Evolutionary conservation across 768 basidiomycete species (phyloP).

Genomic region (Pulveroboletus frians): DNA sequence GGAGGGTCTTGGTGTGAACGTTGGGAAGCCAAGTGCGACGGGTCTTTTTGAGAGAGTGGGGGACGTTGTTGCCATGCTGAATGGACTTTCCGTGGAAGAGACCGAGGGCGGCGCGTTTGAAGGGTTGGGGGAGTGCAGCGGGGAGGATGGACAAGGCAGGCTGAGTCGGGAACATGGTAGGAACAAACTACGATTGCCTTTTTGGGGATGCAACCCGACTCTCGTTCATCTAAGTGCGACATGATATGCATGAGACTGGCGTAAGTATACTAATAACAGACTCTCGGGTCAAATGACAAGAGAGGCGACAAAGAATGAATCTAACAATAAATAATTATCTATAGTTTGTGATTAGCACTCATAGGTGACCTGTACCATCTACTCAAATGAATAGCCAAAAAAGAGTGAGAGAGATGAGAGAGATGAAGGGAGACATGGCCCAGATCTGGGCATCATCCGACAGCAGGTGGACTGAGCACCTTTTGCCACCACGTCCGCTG

Average conservation of each 20-base stretch:
- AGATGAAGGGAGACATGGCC: background rate
- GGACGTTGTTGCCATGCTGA: slow-evolving; percentile 83
- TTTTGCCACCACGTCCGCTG: slow-evolving; percentile 32
- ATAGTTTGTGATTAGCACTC: background rate
- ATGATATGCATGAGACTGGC: no score
- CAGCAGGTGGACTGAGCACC: slow-evolving; percentile 20
- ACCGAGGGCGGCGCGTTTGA: slow-evolving; percentile 76
- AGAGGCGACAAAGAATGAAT: background rate
- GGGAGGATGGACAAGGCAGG: slow-evolving; percentile 18
- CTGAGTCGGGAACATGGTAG: slow-evolving; percentile 22
- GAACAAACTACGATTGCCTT: slow-evolving; percentile 1
- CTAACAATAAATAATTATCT: background rate
- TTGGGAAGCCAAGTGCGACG: slow-evolving; percentile 87
- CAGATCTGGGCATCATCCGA: slow-evolving; percentile 1
- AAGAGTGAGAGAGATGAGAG: background rate
- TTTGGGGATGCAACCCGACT: background rate
- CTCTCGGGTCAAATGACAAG: no score
- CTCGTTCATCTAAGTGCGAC: no score
- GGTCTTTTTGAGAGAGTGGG: slow-evolving; percentile 85
- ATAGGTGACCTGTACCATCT: background rate
- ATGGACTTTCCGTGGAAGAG: slow-evolving; percentile 80
- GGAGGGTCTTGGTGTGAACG: slow-evolving; percentile 69
- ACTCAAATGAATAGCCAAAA: background rate
- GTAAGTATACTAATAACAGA: no score
- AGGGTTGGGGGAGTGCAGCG: slow-evolving; percentile 51